Evolutionary conservation across 1,284 basidiomycete genomes (phyloP), one percentile per base, ranked within the genome.

Genomic region (Phellinidium pouzarii): DNA sequence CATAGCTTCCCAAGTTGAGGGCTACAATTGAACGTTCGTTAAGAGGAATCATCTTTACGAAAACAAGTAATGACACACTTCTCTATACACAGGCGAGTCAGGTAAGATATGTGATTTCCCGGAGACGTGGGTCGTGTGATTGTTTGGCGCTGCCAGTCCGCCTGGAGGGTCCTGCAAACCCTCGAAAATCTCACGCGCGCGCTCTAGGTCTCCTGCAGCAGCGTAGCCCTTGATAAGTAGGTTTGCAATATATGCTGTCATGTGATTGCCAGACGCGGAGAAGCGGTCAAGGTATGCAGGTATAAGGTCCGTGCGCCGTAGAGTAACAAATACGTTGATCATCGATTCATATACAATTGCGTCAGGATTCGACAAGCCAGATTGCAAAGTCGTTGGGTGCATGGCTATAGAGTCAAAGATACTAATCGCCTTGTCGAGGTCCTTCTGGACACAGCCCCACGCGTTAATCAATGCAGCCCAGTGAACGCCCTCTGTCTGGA

Each of bases 191-290:
- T 68, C 69, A 31, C 94, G 75, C 0, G 94, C 83, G 42, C 77
- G 71, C 25, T 80, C 80, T 50, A 96, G 74, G 44, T 86, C 74
- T 4, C 86, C 85, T 5, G 77, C 77, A 25, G 81, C 75, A 0
- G 94, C 84, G 64, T 94, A 90, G 1, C 89, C 91, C 65, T 87
- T 87, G 72, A 99, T 98, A 60, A 97, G 71, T 57, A 91, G 75
- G 69, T 99, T 99, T 42, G 88, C 89, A 58, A 98, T 90, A 68
- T 99, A 99, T 0, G 96, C 95, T 0, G 95, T 99, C 78, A 93
- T 86, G 61, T 88, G 86, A 6, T 94, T 79, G 27, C 83, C 81
- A 2, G 77, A 74, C 0, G 68, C 62, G 37, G 69, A 68, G 74
- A 99, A 83, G 54, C 80, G 79, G 22, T 71, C 65, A 36, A 87